These are phyloP conservation scores for Macrolepiota fuliginosa DNA, from an alignment of 768 basidiomycete species.

Conservation along the genomic window DNA sequence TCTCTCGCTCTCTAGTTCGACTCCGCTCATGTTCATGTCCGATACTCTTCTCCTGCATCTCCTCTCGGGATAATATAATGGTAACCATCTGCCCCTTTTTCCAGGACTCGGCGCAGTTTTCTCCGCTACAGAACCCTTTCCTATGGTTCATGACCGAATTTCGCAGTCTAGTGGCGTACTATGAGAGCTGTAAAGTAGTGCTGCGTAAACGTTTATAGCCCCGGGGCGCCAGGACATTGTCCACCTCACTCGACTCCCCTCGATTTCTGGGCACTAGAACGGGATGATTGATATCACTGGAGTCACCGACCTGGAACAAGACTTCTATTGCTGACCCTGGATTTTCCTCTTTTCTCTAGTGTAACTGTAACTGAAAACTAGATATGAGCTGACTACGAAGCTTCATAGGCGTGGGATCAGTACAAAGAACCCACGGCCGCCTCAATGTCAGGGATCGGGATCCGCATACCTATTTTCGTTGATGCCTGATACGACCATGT, in stretches of 20 bases:
- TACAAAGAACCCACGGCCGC: not conserved
- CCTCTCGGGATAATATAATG: not conserved
- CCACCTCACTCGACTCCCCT: not conserved
- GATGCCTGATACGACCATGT: not conserved
- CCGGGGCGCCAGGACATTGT: not conserved
- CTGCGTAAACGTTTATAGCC: not conserved
- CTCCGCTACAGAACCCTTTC: not conserved
- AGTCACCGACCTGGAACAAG: not conserved
- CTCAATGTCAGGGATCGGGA: not conserved
- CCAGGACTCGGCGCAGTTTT: too few species aligned
- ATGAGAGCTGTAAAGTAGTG: not conserved
- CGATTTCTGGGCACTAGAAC: not conserved
- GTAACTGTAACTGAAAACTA: not conserved
- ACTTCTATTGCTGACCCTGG: not conserved
- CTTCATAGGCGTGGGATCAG: not conserved
- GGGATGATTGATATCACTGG: not conserved
- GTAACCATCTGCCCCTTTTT: too few species aligned
- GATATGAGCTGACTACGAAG: not conserved
- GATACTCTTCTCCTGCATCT: not conserved
- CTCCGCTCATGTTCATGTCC: not conserved
- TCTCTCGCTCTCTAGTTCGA: not conserved
- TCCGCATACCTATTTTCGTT: not conserved
- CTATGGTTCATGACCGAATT: not conserved
- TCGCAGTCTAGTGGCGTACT: not conserved
- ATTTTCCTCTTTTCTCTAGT: not conserved